phyloP scores from a whole-genome alignment of 139 green algal genomes.

The Auxenochlorella pyrenoidosa region DNA sequence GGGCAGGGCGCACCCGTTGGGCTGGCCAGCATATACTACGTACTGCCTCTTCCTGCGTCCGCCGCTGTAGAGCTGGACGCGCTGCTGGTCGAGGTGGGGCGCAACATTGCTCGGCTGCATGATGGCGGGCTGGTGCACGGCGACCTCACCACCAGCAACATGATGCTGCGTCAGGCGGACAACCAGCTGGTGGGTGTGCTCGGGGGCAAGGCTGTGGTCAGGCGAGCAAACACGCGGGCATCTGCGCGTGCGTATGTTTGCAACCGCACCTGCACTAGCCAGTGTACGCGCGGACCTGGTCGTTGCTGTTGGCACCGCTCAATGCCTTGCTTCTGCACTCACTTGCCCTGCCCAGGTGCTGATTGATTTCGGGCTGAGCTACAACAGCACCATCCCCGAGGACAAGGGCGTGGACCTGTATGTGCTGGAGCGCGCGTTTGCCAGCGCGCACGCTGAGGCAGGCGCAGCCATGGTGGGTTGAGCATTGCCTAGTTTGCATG shows the following conservation, averaged over 20 bases:
- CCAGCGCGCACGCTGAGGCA: slow-evolving; percentile 65
- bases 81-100: slow-evolving; percentile 71
- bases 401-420: slow-evolving; percentile 93
- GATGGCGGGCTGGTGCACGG: slow-evolving; percentile 92
- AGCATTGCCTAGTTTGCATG: not conserved
- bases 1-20: no score
- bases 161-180: slow-evolving; percentile 69
- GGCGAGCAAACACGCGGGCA: not conserved
- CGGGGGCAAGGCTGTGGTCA: not conserved
- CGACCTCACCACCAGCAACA: slow-evolving; percentile 92
- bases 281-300: not conserved
- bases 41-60: not conserved
- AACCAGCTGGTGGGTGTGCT: slow-evolving; percentile 10
- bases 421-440: slow-evolving; percentile 89
- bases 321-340: not conserved
- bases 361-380: slow-evolving; percentile 91
- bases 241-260: not conserved
- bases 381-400: slow-evolving; percentile 76
- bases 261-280: not conserved
- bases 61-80: slow-evolving; percentile 29
- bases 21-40: no score
- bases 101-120: slow-evolving; percentile 80
- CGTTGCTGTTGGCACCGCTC: not conserved
- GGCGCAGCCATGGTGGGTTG: slow-evolving; percentile 18
- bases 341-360: slow-evolving; percentile 56